Evolutionary conservation across 805 yeast species (phyloP).

Genomic region (Yarrowia sp.): DNA sequence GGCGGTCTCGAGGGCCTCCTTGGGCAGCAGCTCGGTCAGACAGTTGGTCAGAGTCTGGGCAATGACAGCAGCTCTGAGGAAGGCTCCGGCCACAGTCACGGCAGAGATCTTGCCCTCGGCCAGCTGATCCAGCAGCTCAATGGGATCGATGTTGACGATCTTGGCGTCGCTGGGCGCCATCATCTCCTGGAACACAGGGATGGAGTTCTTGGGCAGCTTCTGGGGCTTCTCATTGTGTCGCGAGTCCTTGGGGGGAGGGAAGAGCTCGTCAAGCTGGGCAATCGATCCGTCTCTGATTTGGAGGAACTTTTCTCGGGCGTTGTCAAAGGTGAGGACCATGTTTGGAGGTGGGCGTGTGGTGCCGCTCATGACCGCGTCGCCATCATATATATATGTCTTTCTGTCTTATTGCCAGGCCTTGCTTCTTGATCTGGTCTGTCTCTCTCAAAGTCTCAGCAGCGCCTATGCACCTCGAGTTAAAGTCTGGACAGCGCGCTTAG

Average conservation of each 20-base stretch:
- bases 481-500: slow-evolving; percentile 3
- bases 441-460: slow-evolving; percentile 11
- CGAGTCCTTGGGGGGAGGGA: slow-evolving; percentile 31
- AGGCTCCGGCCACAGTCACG: slow-evolving; percentile 52
- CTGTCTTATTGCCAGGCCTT: background rate
- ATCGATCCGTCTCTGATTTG: slow-evolving; percentile 30
- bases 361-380: background rate
- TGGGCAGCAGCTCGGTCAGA: slow-evolving; percentile 42
- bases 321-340: slow-evolving; percentile 8
- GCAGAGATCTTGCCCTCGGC: slow-evolving; percentile 45
- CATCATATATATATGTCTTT: background rate
- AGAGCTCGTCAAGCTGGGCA: slow-evolving; percentile 28
- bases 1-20: slow-evolving; percentile 41
- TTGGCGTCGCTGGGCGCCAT: slow-evolving; percentile 28
- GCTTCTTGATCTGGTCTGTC: background rate
- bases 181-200: slow-evolving; percentile 29
- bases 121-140: slow-evolving; percentile 43
- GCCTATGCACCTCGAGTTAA: slow-evolving; percentile 7
- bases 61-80: slow-evolving; percentile 54
- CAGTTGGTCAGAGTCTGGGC: slow-evolving; percentile 58
- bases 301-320: background rate
- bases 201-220: slow-evolving; percentile 30
- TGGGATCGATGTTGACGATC: slow-evolving; percentile 34
- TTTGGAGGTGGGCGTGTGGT: background rate
- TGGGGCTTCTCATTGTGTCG: slow-evolving; percentile 29